These are phyloP conservation scores for Flaveria brownii DNA, from an alignment of 129 eudicot genomes.

Conservation along the genomic window DNA sequence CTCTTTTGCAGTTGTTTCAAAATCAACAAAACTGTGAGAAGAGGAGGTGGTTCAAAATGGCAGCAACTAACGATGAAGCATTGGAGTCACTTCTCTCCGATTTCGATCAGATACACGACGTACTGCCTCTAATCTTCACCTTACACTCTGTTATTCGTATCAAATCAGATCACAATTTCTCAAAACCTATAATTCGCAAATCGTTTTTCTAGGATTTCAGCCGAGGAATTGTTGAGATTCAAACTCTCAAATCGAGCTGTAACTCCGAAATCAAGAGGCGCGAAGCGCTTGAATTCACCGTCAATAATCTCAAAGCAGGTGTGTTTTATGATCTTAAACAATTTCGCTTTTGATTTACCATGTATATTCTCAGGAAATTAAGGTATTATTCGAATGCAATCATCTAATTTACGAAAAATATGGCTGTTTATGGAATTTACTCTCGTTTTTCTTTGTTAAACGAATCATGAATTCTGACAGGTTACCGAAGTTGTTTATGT, in stretches of 20 bases:
- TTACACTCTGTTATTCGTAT: neutral
- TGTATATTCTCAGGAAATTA: neutral
- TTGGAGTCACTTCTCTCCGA: constrained; percentile 45
- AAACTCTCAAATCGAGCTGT: constrained; percentile 43
- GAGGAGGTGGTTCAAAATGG: constrained; percentile 37
- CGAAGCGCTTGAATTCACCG: constrained; percentile 48
- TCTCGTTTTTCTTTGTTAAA: neutral
- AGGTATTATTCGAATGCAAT: neutral
- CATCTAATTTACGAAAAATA: neutral
- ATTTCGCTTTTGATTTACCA: constrained; percentile 6
- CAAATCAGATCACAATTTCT: neutral
- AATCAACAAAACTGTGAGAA: neutral
- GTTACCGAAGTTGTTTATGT: constrained; percentile 4
- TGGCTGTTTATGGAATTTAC: constrained; percentile 1
- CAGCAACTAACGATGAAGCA: constrained; percentile 50
- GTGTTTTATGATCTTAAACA: neutral
- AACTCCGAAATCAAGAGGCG: constrained; percentile 48
- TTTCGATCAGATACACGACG: constrained; percentile 56
- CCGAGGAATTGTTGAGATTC: constrained; percentile 35
- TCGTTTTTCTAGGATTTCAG: constrained; percentile 37
- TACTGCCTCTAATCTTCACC: constrained; percentile 7
- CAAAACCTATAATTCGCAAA: constrained; percentile 19
- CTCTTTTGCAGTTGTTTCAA: neutral
- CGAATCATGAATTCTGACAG: constrained; percentile 17
- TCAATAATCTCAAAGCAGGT: constrained; percentile 54